Evolutionary conservation across 352 stramenopile species (phyloP).

Genomic region (Phytophthora boehmeriae): DNA sequence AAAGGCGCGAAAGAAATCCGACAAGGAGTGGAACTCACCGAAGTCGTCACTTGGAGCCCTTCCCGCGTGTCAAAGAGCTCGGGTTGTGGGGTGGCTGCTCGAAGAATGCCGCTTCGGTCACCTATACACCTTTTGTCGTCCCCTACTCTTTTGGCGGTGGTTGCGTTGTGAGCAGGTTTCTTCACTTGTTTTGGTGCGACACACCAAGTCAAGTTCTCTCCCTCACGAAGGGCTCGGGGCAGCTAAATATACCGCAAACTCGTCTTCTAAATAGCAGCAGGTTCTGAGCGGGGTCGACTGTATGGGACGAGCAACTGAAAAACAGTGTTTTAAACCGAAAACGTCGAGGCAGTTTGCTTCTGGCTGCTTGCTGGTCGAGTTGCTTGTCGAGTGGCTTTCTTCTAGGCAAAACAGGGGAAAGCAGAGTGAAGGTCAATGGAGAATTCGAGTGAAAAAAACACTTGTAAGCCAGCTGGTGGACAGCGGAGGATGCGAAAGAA

Average conservation of each 20-base stretch:
- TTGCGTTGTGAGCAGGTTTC: conserved; percentile 15
- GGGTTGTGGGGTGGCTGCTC: conserved; percentile 37
- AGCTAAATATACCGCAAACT: conserved; percentile 18
- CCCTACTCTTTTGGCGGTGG: conserved; percentile 35
- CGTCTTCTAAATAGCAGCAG: conserved; percentile 4
- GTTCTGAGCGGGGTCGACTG: neutral
- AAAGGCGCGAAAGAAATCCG: conserved; percentile 21
- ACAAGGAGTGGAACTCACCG: conserved; percentile 14
- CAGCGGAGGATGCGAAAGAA: neutral
- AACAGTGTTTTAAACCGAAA: too few relatives aligned
- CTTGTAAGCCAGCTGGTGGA: conserved; percentile 3
- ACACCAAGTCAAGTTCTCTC: conserved; percentile 16
- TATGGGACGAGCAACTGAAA: conserved; percentile 2
- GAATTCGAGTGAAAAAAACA: neutral
- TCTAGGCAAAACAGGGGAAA: neutral
- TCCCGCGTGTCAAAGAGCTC: conserved; percentile 31
- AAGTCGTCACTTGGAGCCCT: conserved; percentile 22
- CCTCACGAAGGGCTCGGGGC: conserved; percentile 7
- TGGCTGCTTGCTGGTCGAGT: neutral
- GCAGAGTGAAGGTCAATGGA: conserved; percentile 5
- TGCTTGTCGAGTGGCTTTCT: neutral
- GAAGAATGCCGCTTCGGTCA: conserved; percentile 50
- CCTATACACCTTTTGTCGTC: conserved; percentile 41
- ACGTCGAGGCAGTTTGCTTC: neutral
- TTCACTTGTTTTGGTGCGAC: conserved; percentile 11